Base-by-base conservation (phyloP, 192 early-diverging fungal species). In the Coemansia sp. region DNA sequence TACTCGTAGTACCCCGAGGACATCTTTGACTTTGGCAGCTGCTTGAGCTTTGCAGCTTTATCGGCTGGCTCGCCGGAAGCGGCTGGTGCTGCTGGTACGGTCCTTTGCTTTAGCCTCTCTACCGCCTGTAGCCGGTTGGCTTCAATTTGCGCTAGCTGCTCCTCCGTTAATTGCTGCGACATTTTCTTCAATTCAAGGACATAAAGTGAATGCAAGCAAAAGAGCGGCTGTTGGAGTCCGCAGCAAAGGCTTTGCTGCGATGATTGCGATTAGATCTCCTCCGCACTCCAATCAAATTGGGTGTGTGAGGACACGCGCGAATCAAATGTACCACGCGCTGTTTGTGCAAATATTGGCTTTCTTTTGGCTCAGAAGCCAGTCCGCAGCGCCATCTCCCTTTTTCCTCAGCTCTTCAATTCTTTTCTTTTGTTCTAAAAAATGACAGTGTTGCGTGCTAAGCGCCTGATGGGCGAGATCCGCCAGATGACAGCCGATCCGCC, bases 1-100 rank as follows among this genome's bases (percentile, higher is more conserved):
- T 93, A 99, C 46, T 99, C 97, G 86, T 80, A 86, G 74, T 83
- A 86, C 27, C 71, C 65, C 3, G 54, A 64, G 12, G 74, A 66
- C 74, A 89, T 74, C 29, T 69, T 76, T 0, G 60, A 60, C 20
- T 49, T 63, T 1, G 53, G 73, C 25, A 64, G 63, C 57, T 59
- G 67, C 32, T 49, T 64, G 40, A 37, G 59, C 69, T 70, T 45
- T 24, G 38, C 38, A 12, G 65, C 39, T 6, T 40, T 54, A 32
- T 54, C 51, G 15, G 4, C 51, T 6, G 27, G 31, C 25, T 14
- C 51, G 6, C 1, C 27, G 14, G 27, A 11, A 8, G 51, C 29
- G 1, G 51, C 27, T 31, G 25, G 19, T 29, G 51, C 29, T 32
- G 51, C 51, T 45, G 43, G 32, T 35, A 2, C 32, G 32, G n/a